Conservation (phyloP, 805 yeast genomes). For the Kluyveromyces siamensis region DNA sequence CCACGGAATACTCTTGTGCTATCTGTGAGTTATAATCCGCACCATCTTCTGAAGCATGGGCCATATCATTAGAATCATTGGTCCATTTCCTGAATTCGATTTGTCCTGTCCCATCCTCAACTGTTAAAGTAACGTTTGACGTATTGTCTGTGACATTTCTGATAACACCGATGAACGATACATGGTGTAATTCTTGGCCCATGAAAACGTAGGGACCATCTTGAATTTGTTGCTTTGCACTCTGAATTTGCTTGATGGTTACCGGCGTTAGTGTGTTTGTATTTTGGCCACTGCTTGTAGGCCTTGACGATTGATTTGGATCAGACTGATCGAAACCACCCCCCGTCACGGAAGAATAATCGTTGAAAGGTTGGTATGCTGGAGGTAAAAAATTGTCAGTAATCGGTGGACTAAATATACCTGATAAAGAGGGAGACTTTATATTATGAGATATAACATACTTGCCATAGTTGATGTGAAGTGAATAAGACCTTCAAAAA, state of each 20-base stretch:
- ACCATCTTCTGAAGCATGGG: slow-evolving; percentile 19
- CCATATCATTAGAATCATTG: slow-evolving; percentile 30
- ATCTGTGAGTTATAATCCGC: slow-evolving; percentile 21
- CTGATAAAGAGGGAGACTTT: not conserved
- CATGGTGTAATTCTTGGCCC: slow-evolving; percentile 53
- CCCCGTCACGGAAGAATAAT: slow-evolving; percentile 24
- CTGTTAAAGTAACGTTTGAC: slow-evolving; percentile 43
- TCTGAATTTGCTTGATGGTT: slow-evolving; percentile 63
- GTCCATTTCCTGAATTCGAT: slow-evolving; percentile 60
- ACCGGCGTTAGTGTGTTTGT: slow-evolving; percentile 45
- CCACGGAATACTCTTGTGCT: slow-evolving; percentile 32
- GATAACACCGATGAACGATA: slow-evolving; percentile 62
- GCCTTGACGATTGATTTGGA: slow-evolving; percentile 11
- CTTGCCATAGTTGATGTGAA: not conserved
- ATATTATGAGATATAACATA: not conserved
- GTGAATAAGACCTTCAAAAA: too few species aligned
- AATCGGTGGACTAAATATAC: not conserved
- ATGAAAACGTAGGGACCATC: slow-evolving; percentile 59
- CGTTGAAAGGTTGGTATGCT: slow-evolving; percentile 27
- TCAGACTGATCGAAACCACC: slow-evolving; percentile 26
- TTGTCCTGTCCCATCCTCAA: slow-evolving; percentile 76
- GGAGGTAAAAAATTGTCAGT: not conserved
- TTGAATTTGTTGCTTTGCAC: slow-evolving; percentile 48
- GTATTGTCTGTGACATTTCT: slow-evolving; percentile 54
- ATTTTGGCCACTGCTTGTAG: slow-evolving; percentile 15